Evolutionary conservation across 192 early-diverging fungal species (phyloP).

Genomic region (Kickxella alabastrina): DNA sequence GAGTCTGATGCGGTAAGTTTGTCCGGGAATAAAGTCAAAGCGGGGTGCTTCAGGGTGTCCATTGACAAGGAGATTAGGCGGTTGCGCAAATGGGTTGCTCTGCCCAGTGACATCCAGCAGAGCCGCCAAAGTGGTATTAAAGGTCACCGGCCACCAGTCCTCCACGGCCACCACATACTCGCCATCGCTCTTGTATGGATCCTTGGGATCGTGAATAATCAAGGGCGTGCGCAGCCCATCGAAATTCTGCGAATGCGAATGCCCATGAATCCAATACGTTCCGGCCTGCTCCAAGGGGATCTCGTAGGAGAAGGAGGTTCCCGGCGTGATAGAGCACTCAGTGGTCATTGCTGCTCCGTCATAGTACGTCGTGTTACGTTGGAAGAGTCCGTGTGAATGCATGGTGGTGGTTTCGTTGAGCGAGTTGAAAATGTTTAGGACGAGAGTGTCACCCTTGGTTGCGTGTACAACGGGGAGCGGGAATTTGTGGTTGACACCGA

Average conservation of each 20-base stretch:
- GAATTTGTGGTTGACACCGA: conserved; percentile 22
- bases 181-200: conserved; percentile 56
- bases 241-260: conserved; percentile 66
- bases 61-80: conserved; percentile 51
- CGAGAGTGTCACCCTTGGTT: conserved; percentile 22
- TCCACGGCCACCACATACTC: conserved; percentile 62
- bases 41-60: conserved; percentile 28
- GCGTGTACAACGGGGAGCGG: conserved; percentile 31
- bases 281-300: conserved; percentile 63
- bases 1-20: conserved; percentile 76
- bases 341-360: conserved; percentile 67
- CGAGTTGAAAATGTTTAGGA: conserved; percentile 52
- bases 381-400: conserved; percentile 74
- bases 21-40: conserved; percentile 65
- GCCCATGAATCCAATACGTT: conserved; percentile 81
- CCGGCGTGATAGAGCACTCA: conserved; percentile 70
- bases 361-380: conserved; percentile 59
- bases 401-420: conserved; percentile 60
- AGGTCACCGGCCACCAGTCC: conserved; percentile 60
- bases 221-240: conserved; percentile 74
- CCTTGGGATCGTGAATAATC: conserved; percentile 57
- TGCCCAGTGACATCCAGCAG: conserved; percentile 43
- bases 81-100: conserved; percentile 55
- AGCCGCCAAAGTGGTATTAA: conserved; percentile 46
- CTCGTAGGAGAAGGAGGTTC: conserved; percentile 64